These are phyloP conservation scores for Aspergillus proliferans DNA, from an alignment of 2,329 filamentous ascomycete genomes.

Conservation along the genomic window DNA sequence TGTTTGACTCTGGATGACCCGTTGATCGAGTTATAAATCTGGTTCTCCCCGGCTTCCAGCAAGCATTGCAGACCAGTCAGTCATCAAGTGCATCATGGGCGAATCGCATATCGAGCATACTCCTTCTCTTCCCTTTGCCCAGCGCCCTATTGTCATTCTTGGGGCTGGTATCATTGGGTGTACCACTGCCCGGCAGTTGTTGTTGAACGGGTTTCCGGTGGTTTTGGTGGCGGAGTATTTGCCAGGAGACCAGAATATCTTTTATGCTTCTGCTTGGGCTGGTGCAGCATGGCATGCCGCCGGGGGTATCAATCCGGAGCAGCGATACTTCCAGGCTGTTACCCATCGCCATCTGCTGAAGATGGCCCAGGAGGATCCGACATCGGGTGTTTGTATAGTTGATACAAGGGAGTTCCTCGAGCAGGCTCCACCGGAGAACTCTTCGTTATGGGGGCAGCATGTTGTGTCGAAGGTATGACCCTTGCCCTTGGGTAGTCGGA, in stretches of 20 bases:
- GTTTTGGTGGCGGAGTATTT: constrained; percentile 32
- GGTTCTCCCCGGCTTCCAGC: not conserved
- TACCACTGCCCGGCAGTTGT: constrained; percentile 29
- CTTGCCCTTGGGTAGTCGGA: not conserved
- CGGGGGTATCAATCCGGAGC: constrained; percentile 27
- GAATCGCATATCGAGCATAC: constrained; percentile 15
- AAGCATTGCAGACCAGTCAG: too few species aligned
- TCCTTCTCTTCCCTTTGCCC: constrained; percentile 21
- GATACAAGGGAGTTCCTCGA: constrained; percentile 32
- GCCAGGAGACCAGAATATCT: constrained; percentile 30
- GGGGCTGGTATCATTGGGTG: constrained; percentile 38
- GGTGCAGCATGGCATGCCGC: constrained; percentile 36
- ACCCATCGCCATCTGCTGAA: constrained; percentile 29
- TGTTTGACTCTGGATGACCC: not conserved
- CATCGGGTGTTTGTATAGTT: constrained; percentile 30
- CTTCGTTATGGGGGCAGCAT: constrained; percentile 30
- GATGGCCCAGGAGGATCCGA: constrained; percentile 29
- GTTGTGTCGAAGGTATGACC: constrained; percentile 28
- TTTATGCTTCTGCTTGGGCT: constrained; percentile 36
- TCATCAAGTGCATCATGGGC: not conserved
- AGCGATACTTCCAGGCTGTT: constrained; percentile 31
- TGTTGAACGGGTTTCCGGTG: constrained; percentile 30
- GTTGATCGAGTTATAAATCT: not conserved
- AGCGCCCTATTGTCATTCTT: constrained; percentile 30
- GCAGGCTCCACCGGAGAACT: constrained; percentile 24